Percentiles rank a stretch among this genome's conserved stretches.
phyloP scores from a whole-genome alignment of 805 yeast species.

The Wickerhamomyces rabaulensis region DNA sequence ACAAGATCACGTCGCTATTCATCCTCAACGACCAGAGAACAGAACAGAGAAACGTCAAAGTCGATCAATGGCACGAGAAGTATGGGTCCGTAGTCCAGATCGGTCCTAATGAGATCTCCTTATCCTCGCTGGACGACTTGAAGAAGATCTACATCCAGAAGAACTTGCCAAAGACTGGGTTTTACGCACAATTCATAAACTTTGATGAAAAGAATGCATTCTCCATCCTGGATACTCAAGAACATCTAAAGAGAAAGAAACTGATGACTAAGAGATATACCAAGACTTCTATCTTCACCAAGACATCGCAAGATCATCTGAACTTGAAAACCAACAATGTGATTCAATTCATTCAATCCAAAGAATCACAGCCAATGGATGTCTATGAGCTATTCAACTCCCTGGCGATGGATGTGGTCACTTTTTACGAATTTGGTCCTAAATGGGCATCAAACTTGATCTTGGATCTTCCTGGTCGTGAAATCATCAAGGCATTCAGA shows the following conservation, averaged over 20 bases:
- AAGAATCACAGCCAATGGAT: slow-evolving; percentile 34
- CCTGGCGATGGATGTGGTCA: slow-evolving; percentile 67
- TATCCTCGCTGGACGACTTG: slow-evolving; percentile 44
- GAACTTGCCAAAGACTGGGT: slow-evolving; percentile 50
- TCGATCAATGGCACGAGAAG: slow-evolving; percentile 44
- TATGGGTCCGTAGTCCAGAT: slow-evolving; percentile 63
- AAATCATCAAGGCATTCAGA: slow-evolving; percentile 39
- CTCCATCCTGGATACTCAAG: slow-evolving; percentile 43
- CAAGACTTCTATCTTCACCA: slow-evolving; percentile 33
- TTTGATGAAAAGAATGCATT: slow-evolving; percentile 58
- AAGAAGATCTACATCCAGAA: slow-evolving; percentile 50
- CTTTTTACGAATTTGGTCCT: slow-evolving; percentile 54
- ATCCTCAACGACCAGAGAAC: slow-evolving; percentile 38
- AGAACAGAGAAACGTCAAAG: slow-evolving; percentile 43
- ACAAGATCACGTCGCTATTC: slow-evolving; percentile 39
- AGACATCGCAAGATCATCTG: slow-evolving; percentile 29
- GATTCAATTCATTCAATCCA: slow-evolving; percentile 12
- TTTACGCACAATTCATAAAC: slow-evolving; percentile 55
- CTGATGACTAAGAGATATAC: slow-evolving; percentile 39
- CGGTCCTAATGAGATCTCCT: slow-evolving; percentile 57
- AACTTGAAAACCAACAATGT: slow-evolving; percentile 28
- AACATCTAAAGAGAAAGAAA: slow-evolving; percentile 40
- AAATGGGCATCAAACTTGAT: slow-evolving; percentile 42
- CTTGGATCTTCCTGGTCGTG: slow-evolving; percentile 32
- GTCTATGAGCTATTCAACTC: slow-evolving; percentile 61